Conservation (phyloP, 2,329 filamentous ascomycete species). For the Paracoccidioides lutzii region DNA sequence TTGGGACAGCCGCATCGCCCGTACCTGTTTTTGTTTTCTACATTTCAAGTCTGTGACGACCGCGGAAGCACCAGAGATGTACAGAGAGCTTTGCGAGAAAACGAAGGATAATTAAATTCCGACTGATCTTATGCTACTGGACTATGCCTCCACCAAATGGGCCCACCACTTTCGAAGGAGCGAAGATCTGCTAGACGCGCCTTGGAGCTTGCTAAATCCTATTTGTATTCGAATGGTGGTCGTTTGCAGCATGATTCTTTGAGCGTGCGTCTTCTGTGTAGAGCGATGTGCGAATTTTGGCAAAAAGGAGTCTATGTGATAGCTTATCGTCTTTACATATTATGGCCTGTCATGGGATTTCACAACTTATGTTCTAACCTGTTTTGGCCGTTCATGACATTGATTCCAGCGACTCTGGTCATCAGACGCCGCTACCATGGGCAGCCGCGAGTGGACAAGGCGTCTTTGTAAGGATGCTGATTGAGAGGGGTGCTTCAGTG, state of each 20-base stretch:
- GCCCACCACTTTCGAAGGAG: not conserved
- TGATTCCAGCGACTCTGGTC: not conserved
- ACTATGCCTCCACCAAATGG: not conserved
- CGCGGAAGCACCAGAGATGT: not conserved
- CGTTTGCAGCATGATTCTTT: not conserved
- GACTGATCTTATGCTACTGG: not conserved
- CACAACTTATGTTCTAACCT: no score
- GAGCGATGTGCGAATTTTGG: no score
- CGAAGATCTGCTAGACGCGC: not conserved
- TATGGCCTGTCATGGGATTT: no score
- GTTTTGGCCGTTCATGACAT: no score
- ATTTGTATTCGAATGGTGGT: not conserved
- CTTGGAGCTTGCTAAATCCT: not conserved
- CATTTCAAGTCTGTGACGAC: not conserved
- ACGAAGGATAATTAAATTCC: no score
- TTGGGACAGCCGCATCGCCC: not conserved
- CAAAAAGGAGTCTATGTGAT: no score
- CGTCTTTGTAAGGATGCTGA: not conserved
- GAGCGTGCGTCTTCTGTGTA: not conserved
- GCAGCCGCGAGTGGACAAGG: not conserved
- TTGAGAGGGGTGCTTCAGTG: not conserved
- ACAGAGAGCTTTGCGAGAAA: not conserved
- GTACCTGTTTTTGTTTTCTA: not conserved
- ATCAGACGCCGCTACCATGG: not conserved
- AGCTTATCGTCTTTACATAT: no score